These are phyloP conservation scores for Parathielavia hyrcaniae DNA, from an alignment of 495 filamentous ascomycete species.

Conservation along the genomic window DNA sequence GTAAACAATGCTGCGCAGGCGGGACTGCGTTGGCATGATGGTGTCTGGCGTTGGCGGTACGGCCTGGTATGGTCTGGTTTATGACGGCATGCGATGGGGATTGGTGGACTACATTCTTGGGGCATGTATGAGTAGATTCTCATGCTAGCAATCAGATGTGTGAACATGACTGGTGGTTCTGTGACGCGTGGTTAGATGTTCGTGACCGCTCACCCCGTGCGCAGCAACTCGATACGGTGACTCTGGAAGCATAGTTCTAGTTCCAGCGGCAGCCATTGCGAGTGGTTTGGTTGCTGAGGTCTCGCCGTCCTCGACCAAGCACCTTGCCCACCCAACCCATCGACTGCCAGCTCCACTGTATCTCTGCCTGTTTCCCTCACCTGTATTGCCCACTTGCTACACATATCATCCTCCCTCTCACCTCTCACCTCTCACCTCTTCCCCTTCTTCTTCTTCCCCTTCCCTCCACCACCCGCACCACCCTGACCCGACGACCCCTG, in stretches of 20 bases:
- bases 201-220: not conserved
- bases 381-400: not conserved
- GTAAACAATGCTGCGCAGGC: constrained; percentile 15
- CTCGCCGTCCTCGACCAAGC: no score
- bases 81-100: constrained; percentile 12
- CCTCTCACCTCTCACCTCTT: constrained; percentile 40
- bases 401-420: not conserved
- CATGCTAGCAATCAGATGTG: constrained; percentile 10
- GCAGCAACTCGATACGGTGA: not conserved
- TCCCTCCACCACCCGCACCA: constrained; percentile 36
- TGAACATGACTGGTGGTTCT: not conserved
- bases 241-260: not conserved
- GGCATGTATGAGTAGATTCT: constrained; percentile 27
- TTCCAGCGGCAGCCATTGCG: no score
- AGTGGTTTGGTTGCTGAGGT: no score
- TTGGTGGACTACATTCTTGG: constrained; percentile 11
- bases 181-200: not conserved
- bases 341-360: no score
- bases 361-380: not conserved
- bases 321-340: no score
- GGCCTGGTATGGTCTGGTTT: constrained; percentile 8
- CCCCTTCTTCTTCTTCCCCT: constrained; percentile 53
- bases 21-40: constrained; percentile 14
- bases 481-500: constrained; percentile 11
- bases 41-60: constrained; percentile 15